Conservation (phyloP, 2,329 filamentous ascomycete species). For the Basipetospora chlamydospora region DNA sequence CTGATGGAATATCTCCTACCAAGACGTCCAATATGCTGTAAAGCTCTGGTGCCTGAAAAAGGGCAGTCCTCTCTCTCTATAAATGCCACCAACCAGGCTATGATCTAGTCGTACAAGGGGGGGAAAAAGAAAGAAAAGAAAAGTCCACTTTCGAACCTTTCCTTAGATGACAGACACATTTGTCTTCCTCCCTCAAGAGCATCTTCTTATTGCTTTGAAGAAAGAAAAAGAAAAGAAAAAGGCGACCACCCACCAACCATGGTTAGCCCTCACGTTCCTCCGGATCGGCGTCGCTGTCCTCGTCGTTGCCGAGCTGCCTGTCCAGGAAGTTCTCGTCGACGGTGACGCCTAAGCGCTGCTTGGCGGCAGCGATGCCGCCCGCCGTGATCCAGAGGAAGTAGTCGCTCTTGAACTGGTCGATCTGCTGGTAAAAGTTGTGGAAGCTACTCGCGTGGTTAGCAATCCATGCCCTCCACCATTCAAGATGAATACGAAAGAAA, state of each 20-base stretch:
- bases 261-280: constrained; percentile 28
- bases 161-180: too few species aligned
- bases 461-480: not conserved
- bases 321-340: constrained; percentile 24
- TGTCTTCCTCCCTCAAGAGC: too few species aligned
- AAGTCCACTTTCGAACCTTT: too few species aligned
- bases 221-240: too few species aligned
- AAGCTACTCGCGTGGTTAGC: constrained; percentile 34
- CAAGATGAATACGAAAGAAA: constrained; percentile 2
- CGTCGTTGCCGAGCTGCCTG: constrained; percentile 36
- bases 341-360: constrained; percentile 23
- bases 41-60: too few species aligned
- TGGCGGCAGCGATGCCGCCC: constrained; percentile 48
- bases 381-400: constrained; percentile 65
- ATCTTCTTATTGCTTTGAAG: too few species aligned
- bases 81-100: too few species aligned
- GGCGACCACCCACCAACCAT: not conserved
- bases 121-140: too few species aligned
- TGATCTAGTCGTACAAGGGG: too few species aligned
- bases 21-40: too few species aligned
- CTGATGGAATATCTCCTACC: too few species aligned
- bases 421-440: constrained; percentile 64
- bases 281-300: constrained; percentile 30
- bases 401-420: constrained; percentile 58
- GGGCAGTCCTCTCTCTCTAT: too few species aligned